Evolutionary conservation across 768 basidiomycete species (phyloP).

Genomic region (Podaxis sp.): DNA sequence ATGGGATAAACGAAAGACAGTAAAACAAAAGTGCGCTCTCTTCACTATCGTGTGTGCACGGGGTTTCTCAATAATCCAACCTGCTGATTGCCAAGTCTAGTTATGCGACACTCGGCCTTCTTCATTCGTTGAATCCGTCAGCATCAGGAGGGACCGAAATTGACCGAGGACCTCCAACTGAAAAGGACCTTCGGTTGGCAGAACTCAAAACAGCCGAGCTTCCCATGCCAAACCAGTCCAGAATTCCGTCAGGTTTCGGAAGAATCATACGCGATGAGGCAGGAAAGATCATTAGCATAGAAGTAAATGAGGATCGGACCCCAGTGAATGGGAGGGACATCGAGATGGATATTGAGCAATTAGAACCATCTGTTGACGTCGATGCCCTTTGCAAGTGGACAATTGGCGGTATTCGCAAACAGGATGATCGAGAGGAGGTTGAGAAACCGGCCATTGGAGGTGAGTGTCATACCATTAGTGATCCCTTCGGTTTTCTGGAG

Average conservation of each 20-base stretch:
- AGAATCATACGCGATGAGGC: slow-evolving; percentile 78
- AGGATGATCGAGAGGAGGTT: slow-evolving; percentile 18
- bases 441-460: slow-evolving; percentile 23
- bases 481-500: background rate
- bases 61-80: background rate
- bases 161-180: slow-evolving; percentile 19
- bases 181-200: slow-evolving; percentile 14
- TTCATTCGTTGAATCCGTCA: slow-evolving; percentile 64
- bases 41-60: background rate
- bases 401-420: slow-evolving; percentile 27
- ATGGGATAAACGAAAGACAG: slow-evolving; percentile 88
- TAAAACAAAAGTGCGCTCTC: slow-evolving; percentile 81
- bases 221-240: slow-evolving; percentile 16
- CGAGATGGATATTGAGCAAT: slow-evolving; percentile 40
- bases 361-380: slow-evolving; percentile 33
- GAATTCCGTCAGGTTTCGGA: slow-evolving; percentile 67
- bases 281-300: slow-evolving; percentile 73
- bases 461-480: slow-evolving; percentile 22
- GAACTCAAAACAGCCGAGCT: slow-evolving; percentile 4
- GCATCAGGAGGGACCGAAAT: slow-evolving; percentile 70
- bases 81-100: slow-evolving; percentile 33
- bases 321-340: slow-evolving; percentile 28
- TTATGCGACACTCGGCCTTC: slow-evolving; percentile 77
- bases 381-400: slow-evolving; percentile 40
- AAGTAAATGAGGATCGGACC: slow-evolving; percentile 49